Conservation (phyloP, 352 stramenopile species). For the Phytopythium oedochilum region DNA sequence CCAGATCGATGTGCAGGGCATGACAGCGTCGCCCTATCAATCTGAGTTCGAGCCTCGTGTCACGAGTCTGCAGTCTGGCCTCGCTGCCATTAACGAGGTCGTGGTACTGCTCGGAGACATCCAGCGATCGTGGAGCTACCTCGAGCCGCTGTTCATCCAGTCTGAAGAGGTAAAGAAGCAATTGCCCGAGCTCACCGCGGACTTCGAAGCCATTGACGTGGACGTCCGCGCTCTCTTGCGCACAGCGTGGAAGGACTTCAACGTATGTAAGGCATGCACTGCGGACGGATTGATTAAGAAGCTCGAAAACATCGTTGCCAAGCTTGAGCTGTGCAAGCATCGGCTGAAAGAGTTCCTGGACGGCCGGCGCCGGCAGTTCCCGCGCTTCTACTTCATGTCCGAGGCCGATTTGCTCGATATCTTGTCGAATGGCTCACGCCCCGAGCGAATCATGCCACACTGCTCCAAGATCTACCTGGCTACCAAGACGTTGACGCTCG, state of each 20-base stretch:
- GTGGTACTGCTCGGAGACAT: conserved; percentile 94
- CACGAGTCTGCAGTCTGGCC: conserved; percentile 76
- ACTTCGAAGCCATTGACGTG: conserved; percentile 94
- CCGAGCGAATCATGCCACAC: conserved; percentile 93
- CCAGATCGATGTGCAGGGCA: conserved; percentile 95
- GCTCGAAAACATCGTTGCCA: conserved; percentile 91
- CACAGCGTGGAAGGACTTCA: conserved; percentile 83
- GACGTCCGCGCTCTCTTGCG: conserved; percentile 89
- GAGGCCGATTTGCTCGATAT: conserved; percentile 94
- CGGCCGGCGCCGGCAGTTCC: conserved; percentile 91
- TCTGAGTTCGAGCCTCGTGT: conserved; percentile 94
- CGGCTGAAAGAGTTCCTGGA: conserved; percentile 94
- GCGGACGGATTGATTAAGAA: conserved; percentile 82
- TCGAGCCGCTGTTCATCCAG: conserved; percentile 95
- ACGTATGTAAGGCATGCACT: conserved; percentile 90
- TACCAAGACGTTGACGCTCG: conserved; percentile 89
- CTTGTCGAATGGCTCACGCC: conserved; percentile 92
- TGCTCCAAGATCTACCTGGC: conserved; percentile 95
- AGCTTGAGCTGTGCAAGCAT: conserved; percentile 94
- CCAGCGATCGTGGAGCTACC: conserved; percentile 94
- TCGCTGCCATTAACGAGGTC: conserved; percentile 91
- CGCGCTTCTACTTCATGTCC: conserved; percentile 92
- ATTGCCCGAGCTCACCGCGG: conserved; percentile 89
- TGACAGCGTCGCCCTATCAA: conserved; percentile 94
- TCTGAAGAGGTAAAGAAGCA: conserved; percentile 97